Conservation (phyloP, 306 rosid genomes). For the Acmispon strigosus region DNA sequence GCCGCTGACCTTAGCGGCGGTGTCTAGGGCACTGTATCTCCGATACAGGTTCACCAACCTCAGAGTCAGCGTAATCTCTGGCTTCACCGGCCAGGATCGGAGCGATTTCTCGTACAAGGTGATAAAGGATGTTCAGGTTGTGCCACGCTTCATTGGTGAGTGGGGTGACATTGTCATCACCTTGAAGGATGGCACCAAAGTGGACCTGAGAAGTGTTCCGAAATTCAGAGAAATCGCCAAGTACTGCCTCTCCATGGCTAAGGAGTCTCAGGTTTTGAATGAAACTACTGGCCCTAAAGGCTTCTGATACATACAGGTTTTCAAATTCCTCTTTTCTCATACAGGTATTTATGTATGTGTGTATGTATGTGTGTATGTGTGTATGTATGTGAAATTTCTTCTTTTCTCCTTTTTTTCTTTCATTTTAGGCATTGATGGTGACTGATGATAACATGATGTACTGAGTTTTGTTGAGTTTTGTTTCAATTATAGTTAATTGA, state of each 20-base stretch:
- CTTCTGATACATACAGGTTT: constrained; percentile 25
- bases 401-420: not conserved
- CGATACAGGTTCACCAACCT: constrained; percentile 90
- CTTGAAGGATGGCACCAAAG: constrained; percentile 76
- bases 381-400: not conserved
- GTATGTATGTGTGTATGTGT: no score
- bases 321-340: not conserved
- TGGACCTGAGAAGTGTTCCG: constrained; percentile 83
- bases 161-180: constrained; percentile 94
- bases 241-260: constrained; percentile 65
- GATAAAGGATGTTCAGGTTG: constrained; percentile 84
- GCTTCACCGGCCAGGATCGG: constrained; percentile 76
- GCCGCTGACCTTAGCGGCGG: constrained; percentile 79
- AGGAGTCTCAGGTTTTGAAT: constrained; percentile 15
- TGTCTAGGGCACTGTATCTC: constrained; percentile 57
- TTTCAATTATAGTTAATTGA: not conserved
- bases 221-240: constrained; percentile 79
- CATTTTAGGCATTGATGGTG: not conserved
- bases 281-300: constrained; percentile 50
- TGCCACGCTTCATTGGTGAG: constrained; percentile 85
- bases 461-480: not conserved
- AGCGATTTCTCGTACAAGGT: constrained; percentile 76
- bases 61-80: constrained; percentile 81
- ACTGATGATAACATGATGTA: not conserved
- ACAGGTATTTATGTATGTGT: constrained; percentile 9